These are phyloP conservation scores for Mrakia gelida DNA, from an alignment of 768 basidiomycete genomes.

Conservation along the genomic window DNA sequence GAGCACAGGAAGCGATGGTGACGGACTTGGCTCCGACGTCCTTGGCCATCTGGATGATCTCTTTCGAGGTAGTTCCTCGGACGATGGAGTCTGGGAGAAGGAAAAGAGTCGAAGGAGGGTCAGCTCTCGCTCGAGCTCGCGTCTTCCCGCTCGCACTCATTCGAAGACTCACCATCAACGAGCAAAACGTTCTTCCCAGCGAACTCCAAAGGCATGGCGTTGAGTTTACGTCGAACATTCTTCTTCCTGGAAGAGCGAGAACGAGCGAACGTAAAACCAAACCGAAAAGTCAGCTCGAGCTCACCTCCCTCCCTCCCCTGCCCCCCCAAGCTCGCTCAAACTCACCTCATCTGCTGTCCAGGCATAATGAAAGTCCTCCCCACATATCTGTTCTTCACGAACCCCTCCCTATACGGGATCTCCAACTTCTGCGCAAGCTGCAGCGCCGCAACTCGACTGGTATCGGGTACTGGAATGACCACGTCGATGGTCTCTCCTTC, in stretches of 20 bases:
- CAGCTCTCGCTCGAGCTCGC: neutral
- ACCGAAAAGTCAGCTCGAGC: too few relatives aligned
- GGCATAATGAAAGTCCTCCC: slow-evolving; percentile 99
- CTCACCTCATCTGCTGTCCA: slow-evolving; percentile 85
- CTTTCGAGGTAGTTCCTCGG: slow-evolving; percentile 94
- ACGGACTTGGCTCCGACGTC: slow-evolving; percentile 96
- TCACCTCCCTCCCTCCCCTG: neutral
- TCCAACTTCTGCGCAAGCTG: slow-evolving; percentile 86
- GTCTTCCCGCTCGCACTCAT: neutral
- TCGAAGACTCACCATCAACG: slow-evolving; percentile 70
- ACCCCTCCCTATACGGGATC: slow-evolving; percentile 94
- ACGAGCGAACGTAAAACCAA: neutral
- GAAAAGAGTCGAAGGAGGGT: neutral
- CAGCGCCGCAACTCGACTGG: slow-evolving; percentile 89
- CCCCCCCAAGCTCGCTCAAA: slow-evolving; percentile 27
- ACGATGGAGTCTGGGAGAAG: slow-evolving; percentile 80
- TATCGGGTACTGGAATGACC: slow-evolving; percentile 96
- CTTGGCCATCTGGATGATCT: slow-evolving; percentile 98
- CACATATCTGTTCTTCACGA: slow-evolving; percentile 97
- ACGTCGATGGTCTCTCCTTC: slow-evolving; percentile 66
- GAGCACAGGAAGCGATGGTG: slow-evolving; percentile 93
- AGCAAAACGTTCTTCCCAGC: slow-evolving; percentile 84
- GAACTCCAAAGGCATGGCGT: slow-evolving; percentile 98
- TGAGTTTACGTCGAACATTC: slow-evolving; percentile 90
- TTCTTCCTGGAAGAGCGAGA: slow-evolving; percentile 57